Conservation (phyloP, 495 filamentous ascomycete genomes). For the Penicillium atrosanguineum region DNA sequence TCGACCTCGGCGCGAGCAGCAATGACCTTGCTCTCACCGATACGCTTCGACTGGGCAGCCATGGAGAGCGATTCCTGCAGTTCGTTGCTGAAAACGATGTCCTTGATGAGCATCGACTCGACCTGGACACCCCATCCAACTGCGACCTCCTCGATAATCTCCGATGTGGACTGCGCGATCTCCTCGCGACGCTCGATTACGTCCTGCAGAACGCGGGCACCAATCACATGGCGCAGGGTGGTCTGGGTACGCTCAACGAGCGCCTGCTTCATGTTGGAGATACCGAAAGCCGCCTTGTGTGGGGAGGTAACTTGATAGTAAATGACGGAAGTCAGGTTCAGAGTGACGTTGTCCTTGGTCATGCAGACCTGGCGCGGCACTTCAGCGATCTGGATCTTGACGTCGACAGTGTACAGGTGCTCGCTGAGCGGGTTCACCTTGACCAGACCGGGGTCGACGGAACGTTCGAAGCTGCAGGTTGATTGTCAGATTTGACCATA, state of each 20-base stretch:
- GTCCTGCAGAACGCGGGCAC: conserved; percentile 93
- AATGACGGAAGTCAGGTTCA: conserved; percentile 93
- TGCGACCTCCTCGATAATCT: conserved; percentile 97
- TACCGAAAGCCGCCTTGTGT: conserved; percentile 97
- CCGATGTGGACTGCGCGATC: conserved; percentile 87
- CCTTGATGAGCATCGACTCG: conserved; percentile 98
- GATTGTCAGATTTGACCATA: conserved; percentile 1
- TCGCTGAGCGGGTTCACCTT: conserved; percentile 98
- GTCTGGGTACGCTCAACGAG: conserved; percentile 98
- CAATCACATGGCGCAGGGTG: conserved; percentile 94
- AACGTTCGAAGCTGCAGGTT: conserved; percentile 71
- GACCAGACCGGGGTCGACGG: conserved; percentile 95
- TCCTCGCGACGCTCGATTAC: conserved; percentile 99
- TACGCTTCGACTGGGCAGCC: conserved; percentile 98
- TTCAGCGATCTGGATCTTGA: conserved; percentile 99
- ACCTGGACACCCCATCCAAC: conserved; percentile 93
- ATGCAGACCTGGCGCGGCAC: conserved; percentile 97
- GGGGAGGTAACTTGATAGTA: conserved; percentile 97
- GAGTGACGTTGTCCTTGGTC: conserved; percentile 98
- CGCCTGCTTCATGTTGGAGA: conserved; percentile 88
- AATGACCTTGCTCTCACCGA: conserved; percentile 98
- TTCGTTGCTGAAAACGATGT: conserved; percentile 95
- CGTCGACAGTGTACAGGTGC: conserved; percentile 85
- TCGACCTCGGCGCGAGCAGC: conserved; percentile 96
- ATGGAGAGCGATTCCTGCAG: conserved; percentile 98